A percentile compares a stretch with the other conserved stretches of the same genome.
Conservation (phyloP, 2,329 filamentous ascomycete genomes). For the Lecanicillium sp. region DNA sequence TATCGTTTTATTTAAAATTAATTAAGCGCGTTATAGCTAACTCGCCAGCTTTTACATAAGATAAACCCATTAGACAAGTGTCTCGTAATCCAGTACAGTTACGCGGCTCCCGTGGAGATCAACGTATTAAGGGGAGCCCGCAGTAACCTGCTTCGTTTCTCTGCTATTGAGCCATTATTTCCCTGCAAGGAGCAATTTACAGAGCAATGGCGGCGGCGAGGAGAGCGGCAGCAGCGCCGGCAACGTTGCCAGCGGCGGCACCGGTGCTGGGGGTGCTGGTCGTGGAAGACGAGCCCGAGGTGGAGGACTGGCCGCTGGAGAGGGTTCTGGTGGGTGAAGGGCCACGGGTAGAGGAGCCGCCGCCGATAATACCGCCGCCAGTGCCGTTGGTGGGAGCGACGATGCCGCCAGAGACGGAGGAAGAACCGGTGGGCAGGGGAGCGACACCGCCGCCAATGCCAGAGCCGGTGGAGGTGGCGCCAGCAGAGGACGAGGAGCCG, state of each 20-base stretch:
- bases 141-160: neutral
- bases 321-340: constrained; percentile 15
- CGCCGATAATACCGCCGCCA: constrained; percentile 20
- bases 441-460: neutral
- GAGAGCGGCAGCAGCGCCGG: constrained; percentile 26
- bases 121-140: constrained; percentile 10
- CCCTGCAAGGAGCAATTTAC: constrained; percentile 18
- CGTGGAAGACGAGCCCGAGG: neutral
- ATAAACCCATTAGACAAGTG: neutral
- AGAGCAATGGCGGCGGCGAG: constrained; percentile 28
- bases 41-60: constrained; percentile 7
- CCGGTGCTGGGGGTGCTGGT: neutral
- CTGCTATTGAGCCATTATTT: neutral
- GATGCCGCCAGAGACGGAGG: neutral
- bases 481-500: neutral
- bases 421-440: constrained; percentile 7
- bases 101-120: neutral
- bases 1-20: constrained; percentile 5
- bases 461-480: neutral
- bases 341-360: constrained; percentile 25
- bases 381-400: neutral
- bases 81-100: neutral
- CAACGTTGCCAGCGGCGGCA: constrained; percentile 19
- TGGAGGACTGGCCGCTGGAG: constrained; percentile 6
- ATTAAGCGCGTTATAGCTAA: constrained; percentile 10